Percentiles rank a stretch among this genome's conserved stretches.
Evolutionary conservation across 768 basidiomycete species (phyloP).

Genomic region (Naganishia antarctica): DNA sequence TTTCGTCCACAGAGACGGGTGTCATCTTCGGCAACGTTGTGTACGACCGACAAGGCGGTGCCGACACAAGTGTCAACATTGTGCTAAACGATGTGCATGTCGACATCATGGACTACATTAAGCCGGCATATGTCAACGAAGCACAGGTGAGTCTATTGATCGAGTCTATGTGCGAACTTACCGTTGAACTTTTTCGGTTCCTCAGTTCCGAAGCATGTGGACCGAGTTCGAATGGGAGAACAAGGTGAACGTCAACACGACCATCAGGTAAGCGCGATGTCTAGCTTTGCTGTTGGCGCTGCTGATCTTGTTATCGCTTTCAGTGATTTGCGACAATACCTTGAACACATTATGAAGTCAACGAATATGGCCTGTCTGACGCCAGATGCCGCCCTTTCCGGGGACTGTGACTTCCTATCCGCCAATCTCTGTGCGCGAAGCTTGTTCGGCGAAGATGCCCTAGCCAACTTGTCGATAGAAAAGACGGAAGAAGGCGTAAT

Average conservation of each 20-base stretch:
- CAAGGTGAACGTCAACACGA: slow-evolving; percentile 84
- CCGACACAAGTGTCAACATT: slow-evolving; percentile 65
- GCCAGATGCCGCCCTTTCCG: slow-evolving; percentile 76
- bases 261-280: slow-evolving; percentile 63
- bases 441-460: slow-evolving; percentile 94
- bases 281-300: background rate
- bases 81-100: slow-evolving; percentile 96
- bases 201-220: slow-evolving; percentile 76
- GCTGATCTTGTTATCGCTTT: background rate
- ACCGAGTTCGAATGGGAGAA: slow-evolving; percentile 99
- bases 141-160: slow-evolving; percentile 70
- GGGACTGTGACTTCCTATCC: slow-evolving; percentile 93
- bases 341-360: slow-evolving; percentile 88
- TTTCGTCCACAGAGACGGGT: slow-evolving; percentile 95
- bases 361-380: slow-evolving; percentile 98
- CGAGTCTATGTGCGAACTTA: background rate
- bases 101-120: slow-evolving; percentile 98
- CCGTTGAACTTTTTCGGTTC: slow-evolving; percentile 7
- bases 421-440: slow-evolving; percentile 95
- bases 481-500: slow-evolving; percentile 73
- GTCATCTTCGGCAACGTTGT: slow-evolving; percentile 97
- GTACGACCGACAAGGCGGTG: slow-evolving; percentile 84
- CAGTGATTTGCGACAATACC: slow-evolving; percentile 80
- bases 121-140: slow-evolving; percentile 91
- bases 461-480: slow-evolving; percentile 92